These are phyloP conservation scores for Taxillus chinensis DNA, from an alignment of 164 flowering plant genomes.

Conservation along the genomic window DNA sequence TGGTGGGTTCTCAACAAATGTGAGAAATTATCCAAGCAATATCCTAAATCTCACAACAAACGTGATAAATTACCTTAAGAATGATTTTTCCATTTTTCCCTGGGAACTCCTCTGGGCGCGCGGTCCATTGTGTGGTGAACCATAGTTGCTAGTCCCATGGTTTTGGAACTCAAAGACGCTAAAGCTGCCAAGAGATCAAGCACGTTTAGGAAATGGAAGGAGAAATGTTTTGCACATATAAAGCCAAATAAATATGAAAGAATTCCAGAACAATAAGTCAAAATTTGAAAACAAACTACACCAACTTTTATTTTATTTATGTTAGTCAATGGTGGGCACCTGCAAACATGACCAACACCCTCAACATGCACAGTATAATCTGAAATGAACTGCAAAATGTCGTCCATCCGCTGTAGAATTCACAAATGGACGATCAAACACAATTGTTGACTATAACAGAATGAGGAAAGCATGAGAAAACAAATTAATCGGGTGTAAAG, in stretches of 20 bases:
- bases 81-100: slow-evolving; percentile 98
- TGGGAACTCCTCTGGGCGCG: slow-evolving; percentile 71
- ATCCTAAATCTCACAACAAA: no score
- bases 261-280: neutral
- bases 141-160: slow-evolving; percentile 87
- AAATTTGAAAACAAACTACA: neutral
- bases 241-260: neutral
- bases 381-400: slow-evolving; percentile 78
- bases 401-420: slow-evolving; percentile 75
- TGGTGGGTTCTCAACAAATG: no score
- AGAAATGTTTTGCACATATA: neutral
- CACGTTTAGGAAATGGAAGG: neutral
- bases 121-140: slow-evolving; percentile 53
- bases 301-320: neutral
- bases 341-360: slow-evolving; percentile 99
- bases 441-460: no score
- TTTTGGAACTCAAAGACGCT: slow-evolving; percentile 69
- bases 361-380: slow-evolving; percentile 80
- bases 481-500: no score
- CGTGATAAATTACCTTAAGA: slow-evolving; percentile 50
- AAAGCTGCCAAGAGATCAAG: slow-evolving; percentile 40
- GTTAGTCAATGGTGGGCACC: slow-evolving; percentile 27
- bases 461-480: no score
- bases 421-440: neutral
- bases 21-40: no score